Evolutionary conservation across 1,284 basidiomycete species (phyloP), one percentile per base, ranked within the genome.

Genomic region (Boletus semigastroideus): DNA sequence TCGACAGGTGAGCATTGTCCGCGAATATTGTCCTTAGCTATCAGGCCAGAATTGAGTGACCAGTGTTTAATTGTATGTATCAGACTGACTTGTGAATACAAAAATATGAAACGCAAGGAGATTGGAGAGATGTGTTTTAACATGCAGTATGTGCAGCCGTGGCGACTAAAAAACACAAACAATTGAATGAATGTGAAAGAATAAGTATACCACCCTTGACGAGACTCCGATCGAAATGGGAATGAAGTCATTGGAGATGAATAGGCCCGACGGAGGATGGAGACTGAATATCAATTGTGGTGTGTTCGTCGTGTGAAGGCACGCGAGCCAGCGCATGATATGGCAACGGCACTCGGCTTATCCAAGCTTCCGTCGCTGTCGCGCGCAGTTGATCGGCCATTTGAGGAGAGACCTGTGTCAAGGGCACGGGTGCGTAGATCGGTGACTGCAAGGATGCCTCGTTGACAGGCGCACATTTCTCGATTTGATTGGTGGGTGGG

Each of bases 381-480:
- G 80, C 73, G n/a, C 79, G 77, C 13, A 82, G 64, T 30, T 79
- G 76, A 12, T 54, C 10, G 1, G 56, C 66, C n/a, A 77, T 71
- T 34, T 72, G 62, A 31, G 80, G 76, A 4, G 80, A 72, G 17
- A 88, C 68, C 13, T 78, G 74, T 54, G 70, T 74, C 36, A 85
- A 64, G 0, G 84, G 77, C 3, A 89, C 77, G 6, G 85, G 84
- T n/a, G 84, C 82, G 61, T 88, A 89, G n/a, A 89, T 55, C 5
- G 55, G 48, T 62, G 46, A 68, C 52, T 41, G 42, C 46, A 33
- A 49, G 62, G 60, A 59, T 60, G 55, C 30, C 63, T 66, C 42
- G 59, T 58, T 31, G 46, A 39, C 56, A 51, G 25, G 34, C 51
- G 41, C 48, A 49, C 27, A 45, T 42, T 60, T 51, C 43, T 57